A percentile compares a stretch with the other conserved stretches of the same genome.
Evolutionary conservation across 164 flowering plant genomes (phyloP).

Genomic region (Amborella trichopoda): DNA sequence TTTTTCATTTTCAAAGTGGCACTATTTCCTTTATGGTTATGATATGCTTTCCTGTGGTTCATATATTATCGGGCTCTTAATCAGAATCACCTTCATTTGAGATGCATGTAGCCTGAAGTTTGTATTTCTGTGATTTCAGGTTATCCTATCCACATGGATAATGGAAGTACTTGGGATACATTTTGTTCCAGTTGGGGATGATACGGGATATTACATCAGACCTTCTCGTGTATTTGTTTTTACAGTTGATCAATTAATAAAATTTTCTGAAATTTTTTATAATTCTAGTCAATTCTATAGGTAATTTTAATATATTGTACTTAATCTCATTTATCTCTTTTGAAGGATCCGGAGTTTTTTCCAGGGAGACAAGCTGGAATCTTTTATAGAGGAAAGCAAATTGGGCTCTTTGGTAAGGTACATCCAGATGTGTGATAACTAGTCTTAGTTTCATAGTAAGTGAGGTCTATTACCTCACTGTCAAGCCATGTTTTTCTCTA

Average conservation of each 20-base stretch:
- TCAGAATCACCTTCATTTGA: too few relatives aligned
- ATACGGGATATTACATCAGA: constrained; percentile 46
- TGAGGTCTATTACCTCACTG: too few relatives aligned
- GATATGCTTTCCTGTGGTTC: too few relatives aligned
- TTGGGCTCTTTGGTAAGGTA: constrained; percentile 81
- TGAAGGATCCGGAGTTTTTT: constrained; percentile 83
- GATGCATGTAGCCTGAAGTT: too few relatives aligned
- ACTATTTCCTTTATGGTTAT: too few relatives aligned
- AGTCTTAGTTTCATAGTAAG: too few relatives aligned
- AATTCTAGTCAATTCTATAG: not conserved
- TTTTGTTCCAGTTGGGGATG: constrained; percentile 42
- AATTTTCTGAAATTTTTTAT: too few relatives aligned
- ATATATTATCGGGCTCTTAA: too few relatives aligned
- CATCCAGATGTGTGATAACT: constrained; percentile 99
- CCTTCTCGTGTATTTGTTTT: constrained; percentile 39
- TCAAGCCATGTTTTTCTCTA: too few relatives aligned
- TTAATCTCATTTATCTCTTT: constrained; percentile 4
- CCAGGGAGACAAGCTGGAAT: constrained; percentile 77
- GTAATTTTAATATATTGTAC: not conserved
- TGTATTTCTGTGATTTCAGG: too few relatives aligned
- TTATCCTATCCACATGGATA: constrained; percentile 76
- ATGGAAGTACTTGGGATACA: constrained; percentile 67
- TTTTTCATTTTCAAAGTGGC: not conserved
- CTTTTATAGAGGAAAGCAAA: constrained; percentile 48
- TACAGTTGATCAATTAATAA: too few relatives aligned